Percentiles rank a stretch among this genome's conserved stretches.
Evolutionary conservation across 176 grass and related monocot species (phyloP).

Genomic region (Zizania latifolia): DNA sequence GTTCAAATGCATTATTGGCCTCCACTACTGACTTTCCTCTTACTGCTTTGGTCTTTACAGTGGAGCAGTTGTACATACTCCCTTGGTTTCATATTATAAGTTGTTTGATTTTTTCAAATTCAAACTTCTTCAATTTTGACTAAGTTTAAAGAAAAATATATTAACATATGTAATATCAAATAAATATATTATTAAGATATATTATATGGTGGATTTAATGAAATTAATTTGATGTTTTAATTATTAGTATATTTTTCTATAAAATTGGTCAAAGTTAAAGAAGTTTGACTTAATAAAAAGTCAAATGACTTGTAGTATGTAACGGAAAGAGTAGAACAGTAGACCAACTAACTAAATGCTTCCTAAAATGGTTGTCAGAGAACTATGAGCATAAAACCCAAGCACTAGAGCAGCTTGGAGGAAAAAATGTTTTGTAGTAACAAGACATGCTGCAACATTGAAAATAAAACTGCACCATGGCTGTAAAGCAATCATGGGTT

Average conservation of each 20-base stretch:
- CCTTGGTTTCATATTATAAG: too few relatives aligned
- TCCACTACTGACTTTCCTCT: background rate
- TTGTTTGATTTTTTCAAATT: too few relatives aligned
- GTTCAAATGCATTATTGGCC: slow-evolving; percentile 21
- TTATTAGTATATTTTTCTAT: too few relatives aligned
- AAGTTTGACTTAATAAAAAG: too few relatives aligned
- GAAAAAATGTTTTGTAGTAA: background rate
- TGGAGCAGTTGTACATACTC: background rate
- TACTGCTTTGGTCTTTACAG: background rate
- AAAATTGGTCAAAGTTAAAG: too few relatives aligned
- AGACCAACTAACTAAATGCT: background rate
- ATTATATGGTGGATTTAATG: too few relatives aligned
- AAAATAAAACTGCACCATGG: background rate
- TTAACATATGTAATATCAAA: too few relatives aligned
- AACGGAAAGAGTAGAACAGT: background rate
- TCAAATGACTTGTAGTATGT: too few relatives aligned
- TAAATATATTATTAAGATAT: too few relatives aligned
- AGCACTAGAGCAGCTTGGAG: background rate
- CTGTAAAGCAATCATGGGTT: background rate
- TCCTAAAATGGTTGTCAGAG: background rate
- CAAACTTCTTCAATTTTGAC: too few relatives aligned
- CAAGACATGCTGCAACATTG: background rate
- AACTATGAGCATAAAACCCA: background rate
- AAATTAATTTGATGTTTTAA: too few relatives aligned
- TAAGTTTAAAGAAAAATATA: too few relatives aligned